Base-by-base conservation (phyloP, 2,329 filamentous ascomycete species). In the Neurospora sp. region DNA sequence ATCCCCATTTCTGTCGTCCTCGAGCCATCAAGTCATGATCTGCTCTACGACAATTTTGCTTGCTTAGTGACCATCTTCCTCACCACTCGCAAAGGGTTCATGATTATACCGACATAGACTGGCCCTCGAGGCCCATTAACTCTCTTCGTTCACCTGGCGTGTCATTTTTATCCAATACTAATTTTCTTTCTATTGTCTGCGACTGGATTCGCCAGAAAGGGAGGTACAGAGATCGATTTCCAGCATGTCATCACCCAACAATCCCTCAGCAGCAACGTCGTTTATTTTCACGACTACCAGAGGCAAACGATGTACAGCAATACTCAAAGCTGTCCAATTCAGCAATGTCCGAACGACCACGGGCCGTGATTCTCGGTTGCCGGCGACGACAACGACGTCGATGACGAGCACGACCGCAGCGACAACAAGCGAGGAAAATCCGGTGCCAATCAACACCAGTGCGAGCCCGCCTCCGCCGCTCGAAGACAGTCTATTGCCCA, bases 301-400 rank as follows among this genome's bases (percentile, higher is more conserved):
- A 70, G 84, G 84, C 68, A 83, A 81, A 76, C 81, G 82, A 77
- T 87, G 86, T 79, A 87, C 86, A 74, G 85, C 83, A 71, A 79
- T 87, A 73, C 85, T 84, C 66, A 83, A 77, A 74, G 72, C 69
- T 33, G 71, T 71, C 46, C 71, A 73, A 66, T 74, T 57, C 69
- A 71, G 72, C 67, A 69, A 68, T 68, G 69, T 70, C 52, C 74
- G 70, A 70, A 73, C 70, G 74, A 72, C 52, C 15, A 62, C 52
- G 28, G 52, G 6, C 4, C 52, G 23, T 8, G 10, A 36, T 8
- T 6, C 52, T 62, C 52, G 52, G 28, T 2, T 62, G 52, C 15
- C 72, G 73, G 71, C 71, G 46, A 72, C 70, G 65, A 71, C 71
- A n/a, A 67, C 70, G 41, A 69, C 68, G 17, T 70, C 66, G 28